A percentile compares a stretch with the other conserved stretches of the same genome.
Conservation (phyloP, 1,284 basidiomycete species). For the Ceratobasidium sp. region DNA sequence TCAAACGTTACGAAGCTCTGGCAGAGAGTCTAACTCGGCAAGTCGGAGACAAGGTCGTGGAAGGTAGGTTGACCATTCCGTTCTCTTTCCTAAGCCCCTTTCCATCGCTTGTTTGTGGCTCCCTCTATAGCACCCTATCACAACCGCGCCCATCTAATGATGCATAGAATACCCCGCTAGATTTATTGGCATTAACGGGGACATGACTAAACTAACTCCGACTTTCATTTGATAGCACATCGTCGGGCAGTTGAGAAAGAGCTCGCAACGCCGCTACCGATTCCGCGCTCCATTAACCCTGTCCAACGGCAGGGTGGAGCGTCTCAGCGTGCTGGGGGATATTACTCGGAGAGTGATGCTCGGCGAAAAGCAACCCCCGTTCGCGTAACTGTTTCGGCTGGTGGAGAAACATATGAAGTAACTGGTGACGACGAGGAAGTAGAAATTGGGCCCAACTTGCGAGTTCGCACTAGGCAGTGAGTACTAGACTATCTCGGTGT, state of each 20-base stretch:
- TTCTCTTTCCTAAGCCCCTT: conserved; percentile 3
- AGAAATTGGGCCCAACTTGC: conserved; percentile 33
- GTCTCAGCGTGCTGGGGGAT: conserved; percentile 16
- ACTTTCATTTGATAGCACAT: conserved; percentile 23
- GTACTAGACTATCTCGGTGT: background rate
- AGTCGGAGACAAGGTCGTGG: conserved; percentile 71
- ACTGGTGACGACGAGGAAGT: conserved; percentile 35
- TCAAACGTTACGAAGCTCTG: conserved; percentile 65
- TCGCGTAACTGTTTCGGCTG: conserved; percentile 35
- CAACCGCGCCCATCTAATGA: background rate
- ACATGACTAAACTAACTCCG: background rate
- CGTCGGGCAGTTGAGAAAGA: conserved; percentile 37
- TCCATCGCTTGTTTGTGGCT: conserved; percentile 6
- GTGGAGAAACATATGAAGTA: conserved; percentile 36
- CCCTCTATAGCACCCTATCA: background rate
- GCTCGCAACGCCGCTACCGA: conserved; percentile 27
- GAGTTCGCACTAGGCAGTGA: conserved; percentile 39
- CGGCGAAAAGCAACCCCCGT: conserved; percentile 12
- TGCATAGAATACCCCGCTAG: background rate
- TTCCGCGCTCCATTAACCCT: background rate
- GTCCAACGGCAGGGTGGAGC: conserved; percentile 15
- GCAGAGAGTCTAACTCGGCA: conserved; percentile 79
- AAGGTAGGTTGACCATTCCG: conserved; percentile 57
- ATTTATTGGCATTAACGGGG: background rate
- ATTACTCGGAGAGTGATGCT: conserved; percentile 29